Conservation (phyloP, 768 basidiomycete species). For the Lentinula detonsa region DNA sequence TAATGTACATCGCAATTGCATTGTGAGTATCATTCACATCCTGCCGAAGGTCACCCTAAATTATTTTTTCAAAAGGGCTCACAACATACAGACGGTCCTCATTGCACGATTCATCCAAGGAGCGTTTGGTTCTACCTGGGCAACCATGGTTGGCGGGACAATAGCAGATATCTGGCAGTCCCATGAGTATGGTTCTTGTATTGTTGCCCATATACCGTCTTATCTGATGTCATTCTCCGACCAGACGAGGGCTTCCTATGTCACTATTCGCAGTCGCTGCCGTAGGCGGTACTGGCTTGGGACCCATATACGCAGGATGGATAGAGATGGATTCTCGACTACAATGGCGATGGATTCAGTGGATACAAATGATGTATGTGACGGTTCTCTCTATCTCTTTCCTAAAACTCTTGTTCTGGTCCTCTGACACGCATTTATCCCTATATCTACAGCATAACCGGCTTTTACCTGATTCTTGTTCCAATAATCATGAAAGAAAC, state of each 20-base stretch:
- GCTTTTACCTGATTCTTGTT: constrained; percentile 42
- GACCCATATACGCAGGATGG: constrained; percentile 61
- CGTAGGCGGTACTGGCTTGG: constrained; percentile 56
- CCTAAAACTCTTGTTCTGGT: background rate
- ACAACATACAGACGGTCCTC: constrained; percentile 58
- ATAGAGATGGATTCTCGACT: constrained; percentile 52
- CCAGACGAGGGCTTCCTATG: constrained; percentile 76
- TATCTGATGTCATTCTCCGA: background rate
- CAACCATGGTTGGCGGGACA: constrained; percentile 72
- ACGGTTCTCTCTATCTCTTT: constrained; percentile 2
- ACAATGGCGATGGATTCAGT: constrained; percentile 82
- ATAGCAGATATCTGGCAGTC: constrained; percentile 66
- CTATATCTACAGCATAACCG: constrained; percentile 37
- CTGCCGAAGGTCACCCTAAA: background rate
- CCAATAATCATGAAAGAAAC: constrained; percentile 67
- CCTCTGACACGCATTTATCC: background rate
- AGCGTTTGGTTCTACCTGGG: constrained; percentile 61
- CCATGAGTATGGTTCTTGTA: constrained; percentile 40
- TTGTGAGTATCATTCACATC: constrained; percentile 23
- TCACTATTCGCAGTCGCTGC: constrained; percentile 60
- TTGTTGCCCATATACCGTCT: background rate
- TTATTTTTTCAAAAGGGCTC: constrained; percentile 21
- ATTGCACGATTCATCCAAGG: constrained; percentile 62
- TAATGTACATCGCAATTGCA: constrained; percentile 45
- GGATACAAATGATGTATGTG: constrained; percentile 64